phyloP scores from a whole-genome alignment of 768 basidiomycete species.

The Mycena crocata region DNA sequence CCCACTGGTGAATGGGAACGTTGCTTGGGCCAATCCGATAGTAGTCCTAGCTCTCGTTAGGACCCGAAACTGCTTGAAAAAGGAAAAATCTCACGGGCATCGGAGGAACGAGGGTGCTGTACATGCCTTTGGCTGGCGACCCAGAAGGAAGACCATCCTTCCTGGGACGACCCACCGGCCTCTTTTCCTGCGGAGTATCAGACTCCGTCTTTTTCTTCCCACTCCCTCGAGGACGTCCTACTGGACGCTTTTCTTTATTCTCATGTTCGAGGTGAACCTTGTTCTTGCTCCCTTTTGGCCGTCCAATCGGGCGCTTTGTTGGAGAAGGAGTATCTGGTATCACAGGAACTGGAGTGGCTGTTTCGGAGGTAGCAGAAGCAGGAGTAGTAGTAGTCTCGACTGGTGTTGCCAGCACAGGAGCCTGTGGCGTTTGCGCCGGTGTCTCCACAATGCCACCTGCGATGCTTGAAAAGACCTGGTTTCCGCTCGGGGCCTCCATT shows the following conservation, averaged over 20 bases:
- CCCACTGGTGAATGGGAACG: slow-evolving; percentile 21
- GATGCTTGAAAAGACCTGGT: slow-evolving; percentile 21
- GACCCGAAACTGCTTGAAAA: not conserved
- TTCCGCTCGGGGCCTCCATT: slow-evolving; percentile 11
- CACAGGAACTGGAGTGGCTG: not conserved
- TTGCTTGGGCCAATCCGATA: not conserved
- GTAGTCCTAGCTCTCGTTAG: not conserved
- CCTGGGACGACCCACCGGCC: slow-evolving; percentile 84
- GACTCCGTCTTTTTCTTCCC: slow-evolving; percentile 71
- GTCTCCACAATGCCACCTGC: slow-evolving; percentile 24
- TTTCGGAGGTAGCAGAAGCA: not conserved
- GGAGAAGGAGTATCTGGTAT: not conserved
- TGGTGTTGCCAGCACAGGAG: not conserved
- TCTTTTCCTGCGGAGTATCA: slow-evolving; percentile 57
- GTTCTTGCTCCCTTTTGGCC: slow-evolving; percentile 33
- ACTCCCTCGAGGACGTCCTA: slow-evolving; percentile 84
- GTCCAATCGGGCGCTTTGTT: slow-evolving; percentile 16
- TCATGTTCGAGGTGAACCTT: no score
- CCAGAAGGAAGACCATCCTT: slow-evolving; percentile 88
- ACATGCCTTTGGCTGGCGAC: slow-evolving; percentile 42
- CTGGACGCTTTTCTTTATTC: slow-evolving; percentile 74
- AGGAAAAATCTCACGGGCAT: slow-evolving; percentile 3
- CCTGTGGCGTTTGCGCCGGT: not conserved
- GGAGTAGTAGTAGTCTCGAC: not conserved
- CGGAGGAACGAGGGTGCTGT: slow-evolving; percentile 13